Evolutionary conservation across 192 early-diverging fungal genomes (phyloP), one percentile per base, ranked within the genome.

Genomic region (Coemansia umbellata): DNA sequence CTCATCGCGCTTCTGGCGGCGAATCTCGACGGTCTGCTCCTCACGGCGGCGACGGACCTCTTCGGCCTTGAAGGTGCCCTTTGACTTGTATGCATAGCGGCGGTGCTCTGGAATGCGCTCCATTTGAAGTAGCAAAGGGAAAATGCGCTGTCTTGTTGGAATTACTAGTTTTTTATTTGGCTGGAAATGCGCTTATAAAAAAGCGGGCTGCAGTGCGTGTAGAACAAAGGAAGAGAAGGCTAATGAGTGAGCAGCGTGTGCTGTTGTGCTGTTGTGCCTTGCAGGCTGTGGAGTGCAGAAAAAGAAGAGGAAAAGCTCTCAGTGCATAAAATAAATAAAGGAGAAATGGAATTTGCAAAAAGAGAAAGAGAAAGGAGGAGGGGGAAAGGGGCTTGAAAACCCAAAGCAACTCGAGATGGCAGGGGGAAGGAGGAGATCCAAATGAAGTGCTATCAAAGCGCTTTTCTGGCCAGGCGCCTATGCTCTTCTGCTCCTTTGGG

Each of bases 1-100:
- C 77, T 99, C 96, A 63, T 94, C 92, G 43, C 91, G 85, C 82
- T 97, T 96, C 75, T 94, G 89, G 67, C 92, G 91, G 42, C 96
- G 81, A 69, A 99, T 87, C 79, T 95, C 92, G 9, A 96, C 89
- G 37, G 88, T 85, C 45, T 87, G 87, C 47, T 92, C 93, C 64
- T 95, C 95, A 45, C 96, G 86, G 35, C 92, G 87, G 50, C 94
- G 85, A 41, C 96, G 82, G 44, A 94, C 63, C 63, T 99, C 94
- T 35, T 99, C 96, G 42, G 86, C 69, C 70, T 91, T 89, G 73
- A 96, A 85, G 41, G 79, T 70, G 51, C 87, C 86, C 62, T 89
- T 85, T 70, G 87, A 84, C 82, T 99, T 97, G 88, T 84, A 97
- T 48, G 81, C 79, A 48, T 81, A 79, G 47, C 84, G 80, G 52